Percentiles rank a stretch among this genome's conserved stretches.
These are phyloP conservation scores for Rhizophlyctis rosea DNA, from an alignment of 192 early-diverging fungal species.

Conservation along the genomic window DNA sequence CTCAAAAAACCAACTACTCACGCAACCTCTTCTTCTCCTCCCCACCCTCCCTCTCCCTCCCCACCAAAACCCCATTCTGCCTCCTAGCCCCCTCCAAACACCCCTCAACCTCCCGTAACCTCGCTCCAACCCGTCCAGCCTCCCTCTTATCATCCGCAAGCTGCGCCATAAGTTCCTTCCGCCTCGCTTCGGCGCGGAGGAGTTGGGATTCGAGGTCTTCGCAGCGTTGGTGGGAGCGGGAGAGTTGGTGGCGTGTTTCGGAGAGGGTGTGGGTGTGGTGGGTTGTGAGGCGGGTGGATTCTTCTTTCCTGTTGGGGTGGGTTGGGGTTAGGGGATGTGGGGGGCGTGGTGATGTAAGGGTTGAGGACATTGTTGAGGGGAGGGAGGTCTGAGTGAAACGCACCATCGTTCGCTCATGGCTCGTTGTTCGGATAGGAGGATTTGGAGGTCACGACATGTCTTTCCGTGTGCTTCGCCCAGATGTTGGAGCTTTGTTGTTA, in stretches of 20 bases:
- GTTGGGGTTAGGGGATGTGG: neutral
- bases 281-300: conserved; percentile 11
- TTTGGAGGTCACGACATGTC: conserved; percentile 42
- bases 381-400: neutral
- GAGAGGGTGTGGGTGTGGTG: conserved; percentile 31
- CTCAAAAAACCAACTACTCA: conserved; percentile 10
- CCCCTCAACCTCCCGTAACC: conserved; percentile 24
- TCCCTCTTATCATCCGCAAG: conserved; percentile 36
- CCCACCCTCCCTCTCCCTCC: conserved; percentile 33
- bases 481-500: conserved; percentile 32
- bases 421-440: conserved; percentile 38
- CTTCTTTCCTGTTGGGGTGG: conserved; percentile 30
- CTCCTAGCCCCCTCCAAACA: conserved; percentile 21
- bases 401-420: conserved; percentile 31
- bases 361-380: neutral
- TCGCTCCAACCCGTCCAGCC: conserved; percentile 9
- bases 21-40: conserved; percentile 38
- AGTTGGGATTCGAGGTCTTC: conserved; percentile 28
- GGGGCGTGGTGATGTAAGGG: neutral
- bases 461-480: conserved; percentile 36
- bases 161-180: conserved; percentile 26
- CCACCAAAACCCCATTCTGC: conserved; percentile 19
- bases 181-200: neutral
- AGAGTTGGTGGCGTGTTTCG: conserved; percentile 25
- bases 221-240: conserved; percentile 5